These are phyloP conservation scores for Fusarium pilosicola DNA, from an alignment of 2,329 filamentous ascomycete genomes.

Conservation along the genomic window DNA sequence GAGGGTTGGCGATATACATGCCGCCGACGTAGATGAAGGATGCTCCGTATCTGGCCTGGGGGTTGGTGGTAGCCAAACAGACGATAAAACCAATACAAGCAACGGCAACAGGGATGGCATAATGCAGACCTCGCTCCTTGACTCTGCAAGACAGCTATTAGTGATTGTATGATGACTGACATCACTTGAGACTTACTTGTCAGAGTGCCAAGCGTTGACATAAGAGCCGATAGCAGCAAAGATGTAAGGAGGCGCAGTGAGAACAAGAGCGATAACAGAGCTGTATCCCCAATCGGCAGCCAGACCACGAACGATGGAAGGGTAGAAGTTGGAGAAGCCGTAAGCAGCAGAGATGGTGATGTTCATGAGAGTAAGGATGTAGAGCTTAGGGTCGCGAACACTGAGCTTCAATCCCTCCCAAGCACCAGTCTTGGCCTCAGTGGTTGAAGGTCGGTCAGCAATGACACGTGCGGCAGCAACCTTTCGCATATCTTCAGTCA, in stretches of 20 bases:
- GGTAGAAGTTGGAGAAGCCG: conserved; percentile 20
- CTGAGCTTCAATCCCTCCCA: conserved; percentile 17
- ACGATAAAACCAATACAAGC: conserved; percentile 12
- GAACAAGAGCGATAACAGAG: conserved; percentile 6
- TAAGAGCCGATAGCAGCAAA: conserved; percentile 15
- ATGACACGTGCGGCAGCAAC: conserved; percentile 9
- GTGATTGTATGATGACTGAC: fast-evolving
- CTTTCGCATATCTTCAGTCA: conserved; percentile 15
- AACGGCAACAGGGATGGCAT: conserved; percentile 3
- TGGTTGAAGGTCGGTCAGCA: conserved; percentile 1
- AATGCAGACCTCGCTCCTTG: conserved; percentile 9
- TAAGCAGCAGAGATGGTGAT: conserved; percentile 15
- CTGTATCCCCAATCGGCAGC: conserved; percentile 15
- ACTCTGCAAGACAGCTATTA: background rate
- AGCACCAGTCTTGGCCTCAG: conserved; percentile 8
- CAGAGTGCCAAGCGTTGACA: conserved; percentile 20
- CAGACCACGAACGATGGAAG: conserved; percentile 3
- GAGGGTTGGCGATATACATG: conserved; percentile 21
- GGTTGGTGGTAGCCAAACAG: background rate
- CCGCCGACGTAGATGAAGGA: conserved; percentile 2
- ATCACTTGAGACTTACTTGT: background rate
- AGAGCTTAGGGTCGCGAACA: conserved; percentile 12
- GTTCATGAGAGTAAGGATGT: conserved; percentile 19
- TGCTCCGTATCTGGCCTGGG: conserved; percentile 4
- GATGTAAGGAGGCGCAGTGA: conserved; percentile 8